A percentile compares a stretch with the other conserved stretches of the same genome.
Conservation (phyloP, 2,329 filamentous ascomycete species). For the Helotiales sp. region DNA sequence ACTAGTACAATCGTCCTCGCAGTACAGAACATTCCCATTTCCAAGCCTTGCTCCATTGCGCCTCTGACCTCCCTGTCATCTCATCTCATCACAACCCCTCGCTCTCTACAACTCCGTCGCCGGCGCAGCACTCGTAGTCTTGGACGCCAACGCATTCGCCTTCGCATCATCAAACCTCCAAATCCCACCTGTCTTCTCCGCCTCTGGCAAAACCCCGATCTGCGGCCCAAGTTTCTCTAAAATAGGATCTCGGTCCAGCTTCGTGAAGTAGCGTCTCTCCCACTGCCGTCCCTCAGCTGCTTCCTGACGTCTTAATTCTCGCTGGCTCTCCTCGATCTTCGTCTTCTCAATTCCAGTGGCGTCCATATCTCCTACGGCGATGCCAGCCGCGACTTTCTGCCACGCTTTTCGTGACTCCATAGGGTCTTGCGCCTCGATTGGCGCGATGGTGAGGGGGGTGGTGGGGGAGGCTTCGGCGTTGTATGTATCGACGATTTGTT, state of each 20-base stretch:
- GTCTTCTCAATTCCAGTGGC: slow-evolving; percentile 77
- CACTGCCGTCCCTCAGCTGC: slow-evolving; percentile 75
- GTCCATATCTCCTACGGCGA: slow-evolving; percentile 84
- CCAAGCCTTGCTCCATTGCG: background rate
- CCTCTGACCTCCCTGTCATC: background rate
- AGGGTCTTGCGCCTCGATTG: slow-evolving; percentile 79
- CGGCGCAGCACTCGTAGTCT: background rate
- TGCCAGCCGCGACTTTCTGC: slow-evolving; percentile 81
- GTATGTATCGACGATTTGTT: slow-evolving; percentile 62
- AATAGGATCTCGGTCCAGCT: slow-evolving; percentile 51
- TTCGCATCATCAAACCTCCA: slow-evolving; percentile 68
- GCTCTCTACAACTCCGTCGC: background rate
- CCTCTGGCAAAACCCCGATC: slow-evolving; percentile 46
- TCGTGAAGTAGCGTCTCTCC: slow-evolving; percentile 82
- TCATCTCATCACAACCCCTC: background rate
- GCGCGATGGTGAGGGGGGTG: slow-evolving; percentile 72
- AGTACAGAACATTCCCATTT: background rate
- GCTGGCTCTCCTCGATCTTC: slow-evolving; percentile 88
- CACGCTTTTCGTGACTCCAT: slow-evolving; percentile 89
- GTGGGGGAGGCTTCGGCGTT: slow-evolving; percentile 61
- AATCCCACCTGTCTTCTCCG: slow-evolving; percentile 72
- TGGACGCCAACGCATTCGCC: slow-evolving; percentile 21
- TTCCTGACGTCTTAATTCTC: slow-evolving; percentile 76
- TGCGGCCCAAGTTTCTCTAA: slow-evolving; percentile 50
- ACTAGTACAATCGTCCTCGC: background rate